These are phyloP conservation scores for Irpex rosettiformis DNA, from an alignment of 1,284 basidiomycete species.

Conservation along the genomic window DNA sequence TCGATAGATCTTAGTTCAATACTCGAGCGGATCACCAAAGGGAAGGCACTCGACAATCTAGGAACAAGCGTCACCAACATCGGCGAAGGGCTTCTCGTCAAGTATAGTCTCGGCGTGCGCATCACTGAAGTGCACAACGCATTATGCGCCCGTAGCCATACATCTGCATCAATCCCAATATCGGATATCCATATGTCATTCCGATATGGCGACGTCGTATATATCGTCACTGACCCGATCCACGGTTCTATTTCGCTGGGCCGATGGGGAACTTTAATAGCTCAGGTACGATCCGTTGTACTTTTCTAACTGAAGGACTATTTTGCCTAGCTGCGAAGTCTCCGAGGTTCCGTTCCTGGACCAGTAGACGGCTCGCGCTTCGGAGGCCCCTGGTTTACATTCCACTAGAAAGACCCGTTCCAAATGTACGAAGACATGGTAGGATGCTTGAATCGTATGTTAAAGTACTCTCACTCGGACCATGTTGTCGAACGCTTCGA, in stretches of 20 bases:
- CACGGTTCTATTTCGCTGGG: neutral
- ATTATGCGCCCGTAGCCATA: neutral
- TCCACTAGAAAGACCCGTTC: neutral
- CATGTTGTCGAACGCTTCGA: neutral
- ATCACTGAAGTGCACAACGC: slow-evolving; percentile 3
- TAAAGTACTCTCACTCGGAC: neutral
- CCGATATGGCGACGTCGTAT: neutral
- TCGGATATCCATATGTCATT: neutral
- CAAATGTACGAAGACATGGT: neutral
- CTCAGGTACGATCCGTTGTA: neutral
- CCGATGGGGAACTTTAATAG: too few species aligned
- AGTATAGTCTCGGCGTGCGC: neutral
- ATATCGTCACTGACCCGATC: neutral
- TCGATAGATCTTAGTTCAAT: neutral
- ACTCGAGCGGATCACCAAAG: neutral
- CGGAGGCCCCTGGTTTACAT: neutral
- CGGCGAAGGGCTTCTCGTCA: slow-evolving; percentile 1
- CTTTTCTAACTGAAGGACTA: slow-evolving; percentile 1
- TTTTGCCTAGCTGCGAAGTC: neutral
- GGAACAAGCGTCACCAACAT: neutral
- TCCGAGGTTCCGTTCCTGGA: neutral
- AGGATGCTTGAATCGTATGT: neutral
- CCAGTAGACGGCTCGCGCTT: neutral
- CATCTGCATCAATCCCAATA: neutral
- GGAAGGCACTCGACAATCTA: neutral